Evolutionary conservation across 139 green algal species (phyloP).

Genomic region (Closterium sp.): DNA sequence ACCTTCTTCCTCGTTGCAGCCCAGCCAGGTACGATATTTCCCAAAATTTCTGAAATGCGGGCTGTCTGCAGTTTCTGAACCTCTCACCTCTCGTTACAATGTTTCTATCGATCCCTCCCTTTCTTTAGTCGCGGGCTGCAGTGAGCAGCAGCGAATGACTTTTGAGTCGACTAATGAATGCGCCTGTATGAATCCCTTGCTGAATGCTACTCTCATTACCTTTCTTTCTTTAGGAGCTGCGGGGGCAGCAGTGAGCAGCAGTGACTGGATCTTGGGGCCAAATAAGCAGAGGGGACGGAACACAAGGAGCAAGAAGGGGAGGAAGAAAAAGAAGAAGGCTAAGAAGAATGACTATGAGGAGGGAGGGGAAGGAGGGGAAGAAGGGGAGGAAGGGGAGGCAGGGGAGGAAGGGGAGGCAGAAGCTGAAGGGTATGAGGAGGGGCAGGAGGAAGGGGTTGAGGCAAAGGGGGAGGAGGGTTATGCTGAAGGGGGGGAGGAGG

Average conservation of each 20-base stretch:
- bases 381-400: neutral
- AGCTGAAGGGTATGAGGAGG: neutral
- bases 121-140: no score
- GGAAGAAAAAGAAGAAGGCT: neutral
- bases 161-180: no score
- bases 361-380: neutral
- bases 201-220: no score
- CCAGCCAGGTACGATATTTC: neutral
- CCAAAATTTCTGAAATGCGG: neutral
- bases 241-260: neutral
- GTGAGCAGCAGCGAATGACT: no score
- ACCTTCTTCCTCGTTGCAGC: conserved; percentile 44
- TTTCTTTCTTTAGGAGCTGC: neutral
- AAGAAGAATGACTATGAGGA: neutral
- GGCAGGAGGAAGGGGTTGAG: neutral
- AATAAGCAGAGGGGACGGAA: neutral
- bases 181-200: no score
- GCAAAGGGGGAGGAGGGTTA: neutral
- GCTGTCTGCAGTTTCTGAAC: no score
- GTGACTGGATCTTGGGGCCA: neutral
- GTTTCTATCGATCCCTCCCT: no score
- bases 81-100: no score
- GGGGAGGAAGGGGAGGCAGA: neutral
- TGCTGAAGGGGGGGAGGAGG: neutral
- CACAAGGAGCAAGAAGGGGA: neutral